Conservation (phyloP, 768 basidiomycete species). For the Termitomyces sp. region DNA sequence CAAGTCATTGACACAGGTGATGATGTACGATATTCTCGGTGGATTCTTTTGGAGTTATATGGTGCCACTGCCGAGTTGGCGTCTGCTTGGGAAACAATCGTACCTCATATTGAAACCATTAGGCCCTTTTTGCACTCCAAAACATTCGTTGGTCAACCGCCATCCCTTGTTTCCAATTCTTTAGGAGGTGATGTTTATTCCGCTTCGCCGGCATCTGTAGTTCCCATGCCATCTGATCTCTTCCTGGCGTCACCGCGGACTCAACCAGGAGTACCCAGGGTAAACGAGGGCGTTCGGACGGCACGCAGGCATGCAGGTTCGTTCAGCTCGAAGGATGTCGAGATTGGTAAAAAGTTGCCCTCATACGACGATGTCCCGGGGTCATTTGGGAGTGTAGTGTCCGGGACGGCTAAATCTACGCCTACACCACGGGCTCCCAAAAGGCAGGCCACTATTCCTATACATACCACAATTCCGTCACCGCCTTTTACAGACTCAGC, state of each 20-base stretch:
- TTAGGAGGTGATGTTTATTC: not conserved
- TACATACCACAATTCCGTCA: conserved; percentile 21
- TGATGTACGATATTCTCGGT: conserved; percentile 85
- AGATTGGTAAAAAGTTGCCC: conserved; percentile 78
- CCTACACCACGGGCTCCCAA: conserved; percentile 49
- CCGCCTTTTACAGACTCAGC: conserved; percentile 33
- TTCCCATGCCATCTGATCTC: conserved; percentile 15
- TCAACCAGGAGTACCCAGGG: conserved; percentile 9
- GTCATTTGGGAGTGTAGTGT: conserved; percentile 31
- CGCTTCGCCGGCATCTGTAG: not conserved
- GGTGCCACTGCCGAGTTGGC: conserved; percentile 88
- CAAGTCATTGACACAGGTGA: conserved; percentile 70
- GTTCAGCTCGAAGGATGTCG: conserved; percentile 89
- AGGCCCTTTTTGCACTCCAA: conserved; percentile 53
- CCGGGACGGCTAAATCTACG: conserved; percentile 31
- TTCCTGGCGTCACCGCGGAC: conserved; percentile 11
- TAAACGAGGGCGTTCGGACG: conserved; percentile 43
- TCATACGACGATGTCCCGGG: conserved; percentile 51
- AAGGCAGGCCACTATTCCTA: conserved; percentile 39
- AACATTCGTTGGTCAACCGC: conserved; percentile 20
- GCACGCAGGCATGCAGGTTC: conserved; percentile 89
- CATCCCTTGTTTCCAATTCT: conserved; percentile 9
- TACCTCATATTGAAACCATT: conserved; percentile 67
- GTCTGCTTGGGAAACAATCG: conserved; percentile 77
- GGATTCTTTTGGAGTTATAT: conserved; percentile 83